Evolutionary conservation across 257 asterid genomes (phyloP), one percentile per base, ranked within the genome.

Genomic region (Gentiana macrophylla): DNA sequence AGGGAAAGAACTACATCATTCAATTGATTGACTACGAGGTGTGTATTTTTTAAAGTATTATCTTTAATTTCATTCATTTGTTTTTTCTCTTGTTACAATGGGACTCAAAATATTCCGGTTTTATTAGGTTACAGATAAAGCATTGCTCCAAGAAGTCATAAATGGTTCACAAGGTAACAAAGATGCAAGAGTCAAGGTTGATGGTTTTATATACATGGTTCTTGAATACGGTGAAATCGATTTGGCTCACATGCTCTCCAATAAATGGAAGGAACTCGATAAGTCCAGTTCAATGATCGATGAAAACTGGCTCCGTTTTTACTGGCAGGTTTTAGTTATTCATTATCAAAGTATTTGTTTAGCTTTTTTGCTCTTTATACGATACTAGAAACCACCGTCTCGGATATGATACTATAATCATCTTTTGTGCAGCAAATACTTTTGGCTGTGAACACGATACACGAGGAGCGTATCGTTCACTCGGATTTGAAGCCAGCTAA

Each of bases 401-500:
- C 9, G 5, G 11, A 5, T 41, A 41, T 5, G 9, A 41, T 5
- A 10, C 9, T 41, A 41, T 41, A 7, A 5, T 41, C 2, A 10
- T 10, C 9, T 41, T 7, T 53, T 6, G 38, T 53, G 77, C 94
- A 92, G 98, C 98, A 92, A 85, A 85, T 92, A 65, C 94, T 92
- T 61, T 84, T 64, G 51, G 97, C 98, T 12, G 98, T 92, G 53
- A 92, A 83, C 74, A 92, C 91, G 64, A 92, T 92, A 77, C 98
- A 92, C n/a, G 98, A 88, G 62, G 94, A 92, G 64, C 93, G 98
- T 45, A 92, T 92, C 10, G 95, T 92, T 67, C 98, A 92, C 69
- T 92, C 98, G 57, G 98, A 92, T 67, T 76, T 92, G 72, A 92
- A 92, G 92, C 98, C 98, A 72, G 98, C 98, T 67, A 92, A 92